Evolutionary conservation across 2,329 filamentous ascomycete species (phyloP), one percentile per base, ranked within the genome.

Genomic region (Kalaharituber pfeilii): DNA sequence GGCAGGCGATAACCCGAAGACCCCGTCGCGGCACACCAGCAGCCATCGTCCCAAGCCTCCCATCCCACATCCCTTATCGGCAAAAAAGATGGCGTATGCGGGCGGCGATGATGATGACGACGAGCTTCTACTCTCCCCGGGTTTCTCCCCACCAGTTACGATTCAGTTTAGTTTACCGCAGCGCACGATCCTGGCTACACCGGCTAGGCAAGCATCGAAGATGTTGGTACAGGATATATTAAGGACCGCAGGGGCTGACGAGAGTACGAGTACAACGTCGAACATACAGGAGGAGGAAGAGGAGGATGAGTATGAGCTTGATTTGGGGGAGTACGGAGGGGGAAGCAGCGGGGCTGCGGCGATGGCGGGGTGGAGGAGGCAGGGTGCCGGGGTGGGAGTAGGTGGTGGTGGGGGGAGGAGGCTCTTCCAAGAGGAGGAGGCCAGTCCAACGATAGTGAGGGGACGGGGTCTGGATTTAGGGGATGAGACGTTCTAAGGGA

Each of bases 61-160:
- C 39, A 18, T 24, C 27, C 49, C 49, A 24, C 47, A 50, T 50
- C 54, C 44, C 55, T 52, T 51, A 51, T 52, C 51, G 53, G 50
- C 18, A 39, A 39, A 39, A 8, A 39, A 39, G 33, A 39, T 39
- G 33, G 33, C 13, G 20, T 39, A 15, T 39, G 33, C 13, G 15
- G 20, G 33, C 7, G 33, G 33, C 15, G 77, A 79, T 8, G 77
- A 81, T 50, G 77, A 77, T 36, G 69, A 71, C 15, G 74, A 74
- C 24, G 77, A 74, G 42, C 65, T 78, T 5, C 81, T 82, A 56
- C 76, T 76, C 5, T 67, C 70, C 22, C 68, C 77, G 49, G 85
- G 81, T 5, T 82, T 87, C 69, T 94, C 86, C 64, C 91, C 91
- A 26, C 91, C 91, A 0, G 96, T 96, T 73, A 91, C 86, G 9